Conservation (phyloP, 176 grass and related monocot species). For the Raddia guianensis region DNA sequence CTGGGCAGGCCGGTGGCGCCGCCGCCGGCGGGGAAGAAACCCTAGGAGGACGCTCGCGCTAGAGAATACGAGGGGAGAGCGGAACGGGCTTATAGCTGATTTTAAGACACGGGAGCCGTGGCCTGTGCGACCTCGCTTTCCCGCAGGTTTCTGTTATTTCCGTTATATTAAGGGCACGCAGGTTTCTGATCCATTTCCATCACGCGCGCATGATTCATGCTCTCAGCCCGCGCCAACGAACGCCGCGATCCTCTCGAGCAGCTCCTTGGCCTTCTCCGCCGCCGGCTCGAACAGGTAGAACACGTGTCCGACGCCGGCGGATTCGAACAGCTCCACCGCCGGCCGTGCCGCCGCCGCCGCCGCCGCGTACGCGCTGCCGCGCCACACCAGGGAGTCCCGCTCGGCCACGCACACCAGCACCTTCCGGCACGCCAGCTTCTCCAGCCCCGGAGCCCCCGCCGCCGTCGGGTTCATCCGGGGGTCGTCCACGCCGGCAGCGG, state of each 20-base stretch:
- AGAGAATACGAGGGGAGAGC: too few relatives aligned
- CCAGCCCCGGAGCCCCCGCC: conserved; percentile 21
- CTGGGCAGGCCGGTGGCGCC: too few relatives aligned
- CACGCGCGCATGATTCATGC: too few relatives aligned
- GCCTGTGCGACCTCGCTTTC: too few relatives aligned
- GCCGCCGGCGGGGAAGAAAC: too few relatives aligned
- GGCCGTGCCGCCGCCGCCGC: background rate
- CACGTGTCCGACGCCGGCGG: conserved; percentile 49
- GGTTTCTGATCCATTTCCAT: too few relatives aligned
- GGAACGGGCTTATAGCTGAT: too few relatives aligned
- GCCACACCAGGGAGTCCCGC: conserved; percentile 40
- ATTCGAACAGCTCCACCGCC: conserved; percentile 50
- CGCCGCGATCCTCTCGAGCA: conserved; percentile 36
- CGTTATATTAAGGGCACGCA: too few relatives aligned
- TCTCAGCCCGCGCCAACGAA: conserved; percentile 26
- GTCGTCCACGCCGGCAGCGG: conserved; percentile 47
- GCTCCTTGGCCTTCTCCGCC: conserved; percentile 42
- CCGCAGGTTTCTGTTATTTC: too few relatives aligned
- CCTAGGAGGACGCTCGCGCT: too few relatives aligned
- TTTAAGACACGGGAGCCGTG: too few relatives aligned
- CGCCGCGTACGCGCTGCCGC: conserved; percentile 50
- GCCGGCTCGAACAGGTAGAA: conserved; percentile 54
- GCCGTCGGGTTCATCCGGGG: conserved; percentile 55
- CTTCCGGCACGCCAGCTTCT: conserved; percentile 41
- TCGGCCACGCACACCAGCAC: conserved; percentile 59